Evolutionary conservation across 495 filamentous ascomycete species (phyloP).

Genomic region (Talaromyces stipitatus): DNA sequence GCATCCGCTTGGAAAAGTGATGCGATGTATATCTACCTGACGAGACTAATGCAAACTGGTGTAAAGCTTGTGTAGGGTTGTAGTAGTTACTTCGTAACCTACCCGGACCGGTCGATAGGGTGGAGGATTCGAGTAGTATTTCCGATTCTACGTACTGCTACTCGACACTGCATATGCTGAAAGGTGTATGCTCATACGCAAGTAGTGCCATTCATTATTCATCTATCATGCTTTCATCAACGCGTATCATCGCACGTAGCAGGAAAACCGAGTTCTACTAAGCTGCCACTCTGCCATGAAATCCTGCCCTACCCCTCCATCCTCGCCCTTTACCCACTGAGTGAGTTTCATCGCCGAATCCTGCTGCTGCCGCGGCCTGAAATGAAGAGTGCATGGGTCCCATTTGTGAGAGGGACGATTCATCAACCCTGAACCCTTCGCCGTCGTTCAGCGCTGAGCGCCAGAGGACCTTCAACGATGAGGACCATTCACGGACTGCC

Average conservation of each 20-base stretch:
- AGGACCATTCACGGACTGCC: conserved; percentile 66
- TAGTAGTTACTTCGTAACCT: too few relatives aligned
- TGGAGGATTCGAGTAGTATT: too few relatives aligned
- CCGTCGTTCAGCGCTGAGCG: conserved; percentile 58
- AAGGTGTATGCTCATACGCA: background rate
- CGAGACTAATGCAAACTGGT: background rate
- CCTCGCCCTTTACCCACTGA: conserved; percentile 11
- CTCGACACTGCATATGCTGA: background rate
- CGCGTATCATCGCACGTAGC: background rate
- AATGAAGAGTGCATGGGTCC: conserved; percentile 18
- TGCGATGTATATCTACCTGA: background rate
- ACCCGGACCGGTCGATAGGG: too few relatives aligned
- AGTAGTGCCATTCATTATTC: background rate
- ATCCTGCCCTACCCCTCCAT: conserved; percentile 18
- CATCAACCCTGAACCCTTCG: conserved; percentile 58
- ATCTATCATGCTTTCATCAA: background rate
- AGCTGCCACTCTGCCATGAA: conserved; percentile 2
- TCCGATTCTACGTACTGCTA: background rate
- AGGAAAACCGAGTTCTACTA: background rate
- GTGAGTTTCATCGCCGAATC: conserved; percentile 25
- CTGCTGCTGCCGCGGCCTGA: conserved; percentile 7
- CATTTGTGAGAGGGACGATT: conserved; percentile 17
- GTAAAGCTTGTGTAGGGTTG: too few relatives aligned
- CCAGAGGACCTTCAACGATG: conserved; percentile 58
- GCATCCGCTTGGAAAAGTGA: background rate